Evolutionary conservation across 169 alveolate species (phyloP).

Genomic region (Ichthyophthirius multifiliis): DNA sequence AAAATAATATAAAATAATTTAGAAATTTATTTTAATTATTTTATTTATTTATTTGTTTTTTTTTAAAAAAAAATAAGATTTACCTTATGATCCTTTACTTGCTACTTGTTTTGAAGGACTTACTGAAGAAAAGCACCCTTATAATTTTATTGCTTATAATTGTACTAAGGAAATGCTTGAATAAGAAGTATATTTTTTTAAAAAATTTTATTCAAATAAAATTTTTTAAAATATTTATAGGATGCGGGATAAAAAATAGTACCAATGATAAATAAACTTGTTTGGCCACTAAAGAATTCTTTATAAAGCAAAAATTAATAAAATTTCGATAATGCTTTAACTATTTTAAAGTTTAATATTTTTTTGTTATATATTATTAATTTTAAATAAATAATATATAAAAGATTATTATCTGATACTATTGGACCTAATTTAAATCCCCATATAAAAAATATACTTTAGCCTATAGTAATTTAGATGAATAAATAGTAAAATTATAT

Average conservation of each 20-base stretch:
- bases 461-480: constrained; percentile 46
- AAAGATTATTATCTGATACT: constrained; percentile 29
- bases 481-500: constrained; percentile 18
- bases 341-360: constrained; percentile 20
- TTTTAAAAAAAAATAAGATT: constrained; percentile 3
- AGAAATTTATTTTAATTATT: no score
- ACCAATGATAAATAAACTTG: constrained; percentile 46
- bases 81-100: constrained; percentile 69
- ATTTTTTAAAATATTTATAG: neutral
- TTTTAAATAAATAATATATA: neutral
- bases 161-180: constrained; percentile 66
- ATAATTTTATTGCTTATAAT: constrained; percentile 67
- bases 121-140: constrained; percentile 81
- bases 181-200: constrained; percentile 26
- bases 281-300: constrained; percentile 52
- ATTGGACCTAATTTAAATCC: constrained; percentile 47
- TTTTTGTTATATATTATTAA: neutral
- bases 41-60: no score
- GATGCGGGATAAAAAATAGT: constrained; percentile 38
- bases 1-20: constrained; percentile 14
- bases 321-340: constrained; percentile 36
- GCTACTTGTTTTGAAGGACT: constrained; percentile 82
- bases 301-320: constrained; percentile 38
- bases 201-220: neutral
- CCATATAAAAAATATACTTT: constrained; percentile 47